Evolutionary conservation across 495 filamentous ascomycete species (phyloP), one percentile per base, ranked within the genome.

Genomic region (Aspergillus olivimuriae): DNA sequence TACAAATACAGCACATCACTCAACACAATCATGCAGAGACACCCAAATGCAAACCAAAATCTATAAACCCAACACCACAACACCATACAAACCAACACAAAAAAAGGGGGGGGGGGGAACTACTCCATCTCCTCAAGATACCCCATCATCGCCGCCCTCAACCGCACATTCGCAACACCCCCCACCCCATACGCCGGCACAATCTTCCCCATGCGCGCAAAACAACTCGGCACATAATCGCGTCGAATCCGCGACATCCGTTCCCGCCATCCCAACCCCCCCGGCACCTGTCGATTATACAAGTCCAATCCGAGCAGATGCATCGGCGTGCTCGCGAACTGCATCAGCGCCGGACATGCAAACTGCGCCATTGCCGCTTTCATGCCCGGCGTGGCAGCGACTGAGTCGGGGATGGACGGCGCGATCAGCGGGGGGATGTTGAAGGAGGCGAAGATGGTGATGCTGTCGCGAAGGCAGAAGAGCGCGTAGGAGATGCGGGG

Each of bases 371-470:
- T 55, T 2, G 78, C 80, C 42, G 75, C 70, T 24, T 74, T 67
- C 46, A 75, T 72, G 35, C 81, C 59, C 10, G 73, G 65, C 9
- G 65, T 69, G 34, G 73, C 62, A 6, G 86, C 66, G n/a, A 69
- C 41, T 19, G 50, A 58, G 36, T 70, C 69, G 2, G 68, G 65
- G 23, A 70, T 64, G 4, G 52, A 55, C 35, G 63, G 62, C 0
- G 88, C 84, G 11, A 96, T 67, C 1, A 92, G 54, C 0, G 86
- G 73, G 0, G 91, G 91, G 19, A 95, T 72, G 60, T 95, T 96
- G 75, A 97, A 97, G 30, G 82, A 87, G 18, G 85, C 89, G 65
- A 94, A 94, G 62, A 97, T 88, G 15, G 91, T 96, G 47, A 95
- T 64, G 61, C 84, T 88, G 66, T 97, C 91, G 51, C 92, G 80